Conservation (phyloP, 2,329 filamentous ascomycete genomes). For the Sporothrix inflata region DNA sequence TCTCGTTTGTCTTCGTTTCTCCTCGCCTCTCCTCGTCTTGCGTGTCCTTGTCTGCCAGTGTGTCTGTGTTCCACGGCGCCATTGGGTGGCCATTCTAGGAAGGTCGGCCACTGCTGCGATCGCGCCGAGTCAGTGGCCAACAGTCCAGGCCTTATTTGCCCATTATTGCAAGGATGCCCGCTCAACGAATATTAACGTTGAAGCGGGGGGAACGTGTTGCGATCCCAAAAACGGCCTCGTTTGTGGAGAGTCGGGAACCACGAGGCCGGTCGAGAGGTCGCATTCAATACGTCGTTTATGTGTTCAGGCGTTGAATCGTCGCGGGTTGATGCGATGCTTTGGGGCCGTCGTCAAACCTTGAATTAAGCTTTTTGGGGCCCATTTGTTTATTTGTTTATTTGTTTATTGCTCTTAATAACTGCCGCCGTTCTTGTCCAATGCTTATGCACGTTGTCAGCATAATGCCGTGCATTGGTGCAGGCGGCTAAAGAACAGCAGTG, state of each 20-base stretch:
- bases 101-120: not conserved
- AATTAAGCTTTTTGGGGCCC: slow-evolving; percentile 3
- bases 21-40: not conserved
- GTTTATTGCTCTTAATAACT: not conserved
- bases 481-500: no score
- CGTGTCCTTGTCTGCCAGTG: not conserved
- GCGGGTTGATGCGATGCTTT: not conserved
- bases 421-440: slow-evolving; percentile 1
- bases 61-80: not conserved
- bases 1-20: not conserved
- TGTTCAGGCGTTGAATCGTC: not conserved
- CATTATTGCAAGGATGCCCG: not conserved
- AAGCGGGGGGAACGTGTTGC: not conserved
- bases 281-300: not conserved
- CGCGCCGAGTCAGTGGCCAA: not conserved
- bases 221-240: not conserved
- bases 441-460: slow-evolving; percentile 18
- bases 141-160: not conserved
- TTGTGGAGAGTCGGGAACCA: not conserved
- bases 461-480: not conserved
- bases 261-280: not conserved
- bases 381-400: not conserved
- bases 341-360: not conserved
- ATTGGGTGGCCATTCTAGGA: slow-evolving; percentile 6
- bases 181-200: not conserved